Evolutionary conservation across 768 basidiomycete genomes (phyloP).

Genomic region (Collybia mongolica): DNA sequence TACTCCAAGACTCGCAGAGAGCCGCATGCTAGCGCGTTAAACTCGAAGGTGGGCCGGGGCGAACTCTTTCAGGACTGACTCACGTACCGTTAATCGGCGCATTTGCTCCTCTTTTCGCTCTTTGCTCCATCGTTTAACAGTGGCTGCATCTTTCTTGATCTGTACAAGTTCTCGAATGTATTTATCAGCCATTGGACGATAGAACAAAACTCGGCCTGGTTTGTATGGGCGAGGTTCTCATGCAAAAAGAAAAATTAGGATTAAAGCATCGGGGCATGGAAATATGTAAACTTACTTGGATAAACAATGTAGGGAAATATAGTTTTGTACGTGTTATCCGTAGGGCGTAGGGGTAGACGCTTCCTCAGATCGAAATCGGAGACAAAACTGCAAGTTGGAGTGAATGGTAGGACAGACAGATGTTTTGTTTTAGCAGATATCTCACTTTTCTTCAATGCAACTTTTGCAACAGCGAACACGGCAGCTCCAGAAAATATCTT

Average conservation of each 20-base stretch:
- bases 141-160: constrained; percentile 12
- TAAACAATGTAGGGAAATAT: constrained; percentile 29
- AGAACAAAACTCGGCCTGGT: constrained; percentile 23
- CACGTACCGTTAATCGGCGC: constrained; percentile 22
- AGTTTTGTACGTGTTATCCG: constrained; percentile 21
- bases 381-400: constrained; percentile 9
- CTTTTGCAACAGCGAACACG: constrained; percentile 22
- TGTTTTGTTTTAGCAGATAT: neutral
- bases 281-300: constrained; percentile 18
- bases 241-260: neutral
- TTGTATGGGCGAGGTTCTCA: constrained; percentile 17
- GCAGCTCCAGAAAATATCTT: constrained; percentile 20
- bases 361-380: constrained; percentile 13
- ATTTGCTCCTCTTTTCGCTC: constrained; percentile 24
- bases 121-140: constrained; percentile 22
- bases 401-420: neutral
- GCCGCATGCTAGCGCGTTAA: constrained; percentile 24
- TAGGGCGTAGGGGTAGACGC: constrained; percentile 21
- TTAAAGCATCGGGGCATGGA: neutral
- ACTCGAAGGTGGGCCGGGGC: neutral
- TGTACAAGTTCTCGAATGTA: constrained; percentile 26
- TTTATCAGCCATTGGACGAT: constrained; percentile 18
- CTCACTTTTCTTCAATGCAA: constrained; percentile 18
- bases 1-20: constrained; percentile 32
- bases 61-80: constrained; percentile 3